phyloP scores from a whole-genome alignment of 441 rosid species.

The Adansonia madagascariensis region DNA sequence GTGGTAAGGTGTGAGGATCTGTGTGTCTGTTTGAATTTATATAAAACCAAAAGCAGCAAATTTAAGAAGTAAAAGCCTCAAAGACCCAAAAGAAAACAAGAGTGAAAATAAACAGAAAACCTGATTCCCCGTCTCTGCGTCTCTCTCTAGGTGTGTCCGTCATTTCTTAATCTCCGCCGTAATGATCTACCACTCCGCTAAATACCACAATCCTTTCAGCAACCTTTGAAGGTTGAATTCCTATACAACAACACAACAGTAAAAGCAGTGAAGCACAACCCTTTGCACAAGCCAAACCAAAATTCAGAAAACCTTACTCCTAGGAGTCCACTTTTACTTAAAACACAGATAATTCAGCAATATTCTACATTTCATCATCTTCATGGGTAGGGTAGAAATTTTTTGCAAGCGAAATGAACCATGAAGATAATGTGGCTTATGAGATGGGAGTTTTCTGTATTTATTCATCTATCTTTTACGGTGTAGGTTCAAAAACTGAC shows the following conservation, averaged over 20 bases:
- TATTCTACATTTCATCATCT: neutral
- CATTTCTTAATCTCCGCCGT: slow-evolving; percentile 28
- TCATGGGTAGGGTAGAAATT: neutral
- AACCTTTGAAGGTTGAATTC: slow-evolving; percentile 2
- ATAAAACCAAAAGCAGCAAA: neutral
- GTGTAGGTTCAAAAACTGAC: neutral
- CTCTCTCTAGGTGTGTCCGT: slow-evolving; percentile 54
- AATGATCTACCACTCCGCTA: slow-evolving; percentile 21
- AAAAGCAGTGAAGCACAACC: slow-evolving; percentile 4
- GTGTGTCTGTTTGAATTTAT: neutral
- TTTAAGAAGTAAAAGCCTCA: slow-evolving; percentile 4
- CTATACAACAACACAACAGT: neutral
- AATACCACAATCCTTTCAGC: slow-evolving; percentile 23
- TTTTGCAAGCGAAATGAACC: too few species aligned
- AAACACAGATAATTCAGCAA: neutral
- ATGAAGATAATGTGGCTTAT: too few species aligned
- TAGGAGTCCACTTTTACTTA: neutral
- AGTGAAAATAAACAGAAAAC: neutral
- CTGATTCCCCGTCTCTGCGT: slow-evolving; percentile 18
- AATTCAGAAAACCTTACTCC: slow-evolving; percentile 8
- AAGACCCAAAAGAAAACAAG: slow-evolving; percentile 12
- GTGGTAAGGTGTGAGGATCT: neutral
- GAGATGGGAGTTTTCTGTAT: too few species aligned
- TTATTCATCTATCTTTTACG: too few species aligned
- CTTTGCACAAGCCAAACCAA: neutral